Percentiles rank a stretch among this genome's conserved stretches.
Evolutionary conservation across 306 rosid genomes (phyloP).

Genomic region (Ormosia emarginata): DNA sequence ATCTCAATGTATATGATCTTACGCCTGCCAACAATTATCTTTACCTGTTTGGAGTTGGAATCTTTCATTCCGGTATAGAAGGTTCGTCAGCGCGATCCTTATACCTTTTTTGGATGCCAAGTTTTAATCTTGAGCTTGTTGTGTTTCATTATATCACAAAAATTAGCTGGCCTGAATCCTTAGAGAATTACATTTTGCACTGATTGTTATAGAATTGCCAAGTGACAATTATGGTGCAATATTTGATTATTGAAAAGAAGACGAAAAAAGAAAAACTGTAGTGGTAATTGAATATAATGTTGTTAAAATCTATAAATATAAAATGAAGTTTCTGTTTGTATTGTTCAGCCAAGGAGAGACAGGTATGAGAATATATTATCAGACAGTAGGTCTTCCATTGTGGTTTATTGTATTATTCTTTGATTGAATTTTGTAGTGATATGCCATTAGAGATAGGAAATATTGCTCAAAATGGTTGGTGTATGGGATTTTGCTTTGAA

Average conservation of each 20-base stretch:
- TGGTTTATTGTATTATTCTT: neutral
- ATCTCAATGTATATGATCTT: slow-evolving; percentile 90
- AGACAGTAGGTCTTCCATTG: neutral
- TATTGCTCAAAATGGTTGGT: slow-evolving; percentile 2
- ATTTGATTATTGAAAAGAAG: neutral
- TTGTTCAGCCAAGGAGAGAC: neutral
- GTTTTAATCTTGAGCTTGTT: neutral
- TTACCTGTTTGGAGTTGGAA: slow-evolving; percentile 77
- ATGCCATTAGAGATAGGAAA: neutral
- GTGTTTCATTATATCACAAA: neutral
- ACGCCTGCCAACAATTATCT: slow-evolving; percentile 84
- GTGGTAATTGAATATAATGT: neutral
- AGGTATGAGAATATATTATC: neutral
- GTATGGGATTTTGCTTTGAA: neutral
- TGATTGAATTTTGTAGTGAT: neutral
- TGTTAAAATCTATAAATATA: neutral
- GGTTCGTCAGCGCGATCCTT: slow-evolving; percentile 31
- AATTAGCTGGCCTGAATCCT: neutral
- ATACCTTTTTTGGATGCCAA: neutral
- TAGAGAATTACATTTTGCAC: neutral
- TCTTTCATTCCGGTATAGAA: slow-evolving; percentile 94
- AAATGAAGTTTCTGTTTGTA: neutral
- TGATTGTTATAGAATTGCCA: neutral
- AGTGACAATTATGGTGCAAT: neutral
- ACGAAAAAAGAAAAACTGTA: neutral